Conservation (phyloP, 2,329 filamentous ascomycete species). For the Aspergillus felis region DNA sequence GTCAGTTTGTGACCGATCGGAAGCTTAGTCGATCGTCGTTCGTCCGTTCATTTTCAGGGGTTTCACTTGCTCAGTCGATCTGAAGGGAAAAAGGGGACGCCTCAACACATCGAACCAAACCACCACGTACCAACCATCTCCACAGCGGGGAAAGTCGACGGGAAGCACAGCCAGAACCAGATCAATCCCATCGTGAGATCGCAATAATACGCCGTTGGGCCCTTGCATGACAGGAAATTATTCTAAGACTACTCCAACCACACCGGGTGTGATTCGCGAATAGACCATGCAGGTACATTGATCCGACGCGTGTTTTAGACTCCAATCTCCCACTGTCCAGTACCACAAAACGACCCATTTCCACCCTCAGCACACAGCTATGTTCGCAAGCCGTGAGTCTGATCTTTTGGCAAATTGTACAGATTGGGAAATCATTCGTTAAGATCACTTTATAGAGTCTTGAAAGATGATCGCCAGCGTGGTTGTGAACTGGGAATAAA, state of each 20-base stretch:
- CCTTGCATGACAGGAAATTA: neutral
- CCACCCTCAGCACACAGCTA: neutral
- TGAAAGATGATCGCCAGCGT: neutral
- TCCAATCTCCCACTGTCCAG: neutral
- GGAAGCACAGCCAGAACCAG: slow-evolving; percentile 5
- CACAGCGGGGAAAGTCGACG: slow-evolving; percentile 25
- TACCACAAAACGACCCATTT: neutral
- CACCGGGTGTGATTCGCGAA: neutral
- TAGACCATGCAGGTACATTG: neutral
- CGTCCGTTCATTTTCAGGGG: slow-evolving; percentile 18
- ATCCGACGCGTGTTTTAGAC: neutral
- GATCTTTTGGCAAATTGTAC: neutral
- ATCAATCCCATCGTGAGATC: slow-evolving; percentile 5
- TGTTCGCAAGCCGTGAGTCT: neutral
- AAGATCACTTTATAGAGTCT: neutral
- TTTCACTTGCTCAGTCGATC: neutral
- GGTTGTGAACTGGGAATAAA: no score
- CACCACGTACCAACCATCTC: slow-evolving; percentile 13
- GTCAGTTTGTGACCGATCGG: neutral
- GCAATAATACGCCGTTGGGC: neutral
- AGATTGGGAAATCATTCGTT: neutral
- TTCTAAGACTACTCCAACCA: neutral
- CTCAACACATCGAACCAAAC: neutral
- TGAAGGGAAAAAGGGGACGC: slow-evolving; percentile 16
- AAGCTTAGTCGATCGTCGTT: slow-evolving; percentile 1